Conservation (phyloP, 208 protist genomes). For the Porcisia deanei region DNA sequence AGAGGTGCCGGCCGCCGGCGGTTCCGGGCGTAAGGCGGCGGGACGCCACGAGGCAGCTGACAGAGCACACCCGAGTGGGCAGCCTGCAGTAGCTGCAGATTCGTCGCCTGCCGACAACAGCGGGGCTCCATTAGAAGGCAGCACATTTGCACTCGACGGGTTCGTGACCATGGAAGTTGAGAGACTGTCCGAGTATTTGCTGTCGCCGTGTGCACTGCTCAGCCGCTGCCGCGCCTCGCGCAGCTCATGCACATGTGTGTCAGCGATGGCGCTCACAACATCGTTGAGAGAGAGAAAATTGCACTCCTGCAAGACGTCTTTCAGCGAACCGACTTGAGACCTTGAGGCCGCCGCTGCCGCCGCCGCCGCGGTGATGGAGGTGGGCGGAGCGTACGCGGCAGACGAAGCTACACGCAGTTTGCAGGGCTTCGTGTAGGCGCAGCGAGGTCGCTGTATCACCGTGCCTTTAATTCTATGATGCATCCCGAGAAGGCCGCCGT, state of each 20-base stretch:
- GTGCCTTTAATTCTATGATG: neutral
- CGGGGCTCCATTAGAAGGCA: neutral
- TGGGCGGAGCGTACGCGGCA: neutral
- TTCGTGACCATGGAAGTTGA: neutral
- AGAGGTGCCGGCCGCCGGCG: neutral
- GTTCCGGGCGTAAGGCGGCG: conserved; percentile 1
- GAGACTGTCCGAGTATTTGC: neutral
- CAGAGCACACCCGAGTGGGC: neutral
- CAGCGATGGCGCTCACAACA: conserved; percentile 38
- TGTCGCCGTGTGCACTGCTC: neutral
- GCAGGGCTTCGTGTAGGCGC: conserved; percentile 7
- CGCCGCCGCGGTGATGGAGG: neutral
- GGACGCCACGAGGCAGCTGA: neutral
- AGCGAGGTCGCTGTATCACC: conserved; percentile 8
- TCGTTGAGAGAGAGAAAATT: conserved; percentile 45
- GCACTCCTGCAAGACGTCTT: conserved; percentile 45
- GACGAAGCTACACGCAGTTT: neutral
- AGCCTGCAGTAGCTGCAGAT: neutral
- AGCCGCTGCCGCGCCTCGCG: conserved; percentile 32
- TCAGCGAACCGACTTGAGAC: conserved; percentile 29
- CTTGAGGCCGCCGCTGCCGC: neutral
- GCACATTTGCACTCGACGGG: neutral
- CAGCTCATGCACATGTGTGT: conserved; percentile 35
- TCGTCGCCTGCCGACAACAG: neutral
- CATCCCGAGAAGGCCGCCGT: neutral